Base-by-base conservation (phyloP, 2,329 filamentous ascomycete genomes). In the Xylaria polymorpha region DNA sequence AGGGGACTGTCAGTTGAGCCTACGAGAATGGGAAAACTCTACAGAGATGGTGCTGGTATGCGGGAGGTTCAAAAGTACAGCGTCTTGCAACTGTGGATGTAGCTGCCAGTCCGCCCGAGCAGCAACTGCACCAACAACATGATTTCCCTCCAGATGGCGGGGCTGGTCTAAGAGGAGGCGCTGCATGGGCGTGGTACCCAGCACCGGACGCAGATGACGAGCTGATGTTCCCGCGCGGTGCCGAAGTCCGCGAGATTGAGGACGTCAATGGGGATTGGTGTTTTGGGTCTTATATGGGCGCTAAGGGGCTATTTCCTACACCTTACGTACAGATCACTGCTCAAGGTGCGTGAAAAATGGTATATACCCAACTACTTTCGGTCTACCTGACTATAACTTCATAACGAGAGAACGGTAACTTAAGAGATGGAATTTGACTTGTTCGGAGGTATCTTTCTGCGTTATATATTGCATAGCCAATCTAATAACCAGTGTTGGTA, bases 201-300 rank as follows among this genome's bases (percentile, higher is more conserved):
- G 86, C 87, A 2, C 81, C 85, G 0, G 85, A 82, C 0, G 87
- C 87, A 1, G 84, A 83, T 22, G 92, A 97, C 77, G 95, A 98
- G 81, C 81, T 98, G 48, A 80, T 90, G 71, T 98, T 98, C 74
- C 95, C 95, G 0, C 90, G 90, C 60, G 90, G 92, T 10, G 94
- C 94, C 0, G 92, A 96, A 79, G 87, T 98, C 15, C 86, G 86
- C 7, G 95, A 98, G 82, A 89, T 92, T 44, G 91, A 95, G 78
- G 92, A 96, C 79, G 89, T 97, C 57, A 97, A 97, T 78, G 92
- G 91, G 20, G 94, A 97, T 79, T 98, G 94, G 94, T 94, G 87
- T 76, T 92, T 91, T 82, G 95, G 95, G 0, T 89, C 90, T 35
- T 98, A 97, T 83, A 94, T 94, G 81, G 94, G 94, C 0, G 83